Conservation (phyloP, 1,284 basidiomycete genomes). For the Austroboletus novae-zelandiae region DNA sequence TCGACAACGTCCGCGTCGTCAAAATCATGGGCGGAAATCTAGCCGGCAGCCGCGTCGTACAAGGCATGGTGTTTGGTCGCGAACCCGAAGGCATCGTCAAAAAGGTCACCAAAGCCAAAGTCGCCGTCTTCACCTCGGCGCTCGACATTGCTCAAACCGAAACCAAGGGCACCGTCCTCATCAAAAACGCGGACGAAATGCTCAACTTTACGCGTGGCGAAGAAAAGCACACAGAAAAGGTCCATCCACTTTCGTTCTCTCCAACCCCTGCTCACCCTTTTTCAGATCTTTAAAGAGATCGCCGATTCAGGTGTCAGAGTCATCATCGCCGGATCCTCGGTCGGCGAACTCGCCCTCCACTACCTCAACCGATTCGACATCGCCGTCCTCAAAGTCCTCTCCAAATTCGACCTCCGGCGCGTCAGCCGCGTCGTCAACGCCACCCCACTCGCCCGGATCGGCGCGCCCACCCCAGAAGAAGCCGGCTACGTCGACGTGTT, state of each 20-base stretch:
- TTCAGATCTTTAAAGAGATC: constrained; percentile 95
- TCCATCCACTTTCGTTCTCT: constrained; percentile 25
- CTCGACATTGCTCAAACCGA: constrained; percentile 96
- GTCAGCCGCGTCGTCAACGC: constrained; percentile 95
- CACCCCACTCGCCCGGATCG: constrained; percentile 93
- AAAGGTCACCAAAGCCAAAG: constrained; percentile 81
- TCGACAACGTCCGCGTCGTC: constrained; percentile 97
- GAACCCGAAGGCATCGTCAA: constrained; percentile 91
- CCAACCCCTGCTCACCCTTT: background rate
- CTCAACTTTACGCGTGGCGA: constrained; percentile 95
- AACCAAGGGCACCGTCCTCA: constrained; percentile 97
- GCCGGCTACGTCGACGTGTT: constrained; percentile 93
- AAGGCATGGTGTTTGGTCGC: constrained; percentile 97
- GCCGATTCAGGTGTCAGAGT: constrained; percentile 94
- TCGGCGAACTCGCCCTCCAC: constrained; percentile 96
- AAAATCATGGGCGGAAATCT: constrained; percentile 97
- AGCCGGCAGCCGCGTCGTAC: constrained; percentile 81
- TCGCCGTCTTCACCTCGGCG: constrained; percentile 91
- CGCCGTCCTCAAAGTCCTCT: constrained; percentile 94
- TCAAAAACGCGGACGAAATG: constrained; percentile 96
- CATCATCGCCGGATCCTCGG: constrained; percentile 88
- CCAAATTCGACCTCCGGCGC: constrained; percentile 96
- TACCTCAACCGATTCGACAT: constrained; percentile 95
- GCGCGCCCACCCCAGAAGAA: constrained; percentile 95
- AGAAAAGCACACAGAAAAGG: constrained; percentile 94